Base-by-base conservation (phyloP, 129 eudicot species). In the Saussurea involucrata region DNA sequence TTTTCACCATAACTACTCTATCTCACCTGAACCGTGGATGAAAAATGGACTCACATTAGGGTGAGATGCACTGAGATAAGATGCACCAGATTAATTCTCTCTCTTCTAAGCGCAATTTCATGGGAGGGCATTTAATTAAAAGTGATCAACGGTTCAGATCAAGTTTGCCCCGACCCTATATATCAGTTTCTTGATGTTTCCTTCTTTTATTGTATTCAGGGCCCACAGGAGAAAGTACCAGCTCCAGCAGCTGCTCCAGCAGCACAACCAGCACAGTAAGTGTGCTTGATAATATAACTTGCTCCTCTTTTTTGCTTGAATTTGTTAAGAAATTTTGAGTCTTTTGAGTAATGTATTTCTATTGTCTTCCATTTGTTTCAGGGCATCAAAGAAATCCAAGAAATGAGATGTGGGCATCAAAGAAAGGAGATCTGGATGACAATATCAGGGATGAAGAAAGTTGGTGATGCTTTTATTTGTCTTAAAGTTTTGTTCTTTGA, bases 341-440 rank as follows among this genome's bases (percentile, higher is more conserved):
- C 4, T 46, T 20, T 11, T 73, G 69, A 63, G 36, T 27, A 24
- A 20, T 21, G 0, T 53, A 8, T 4, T n/a, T 21, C 0, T 53
- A 8, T 4, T n/a, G 17, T 80, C 33, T 63, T 29, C 8, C 8
- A 22, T 25, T 33, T 72, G 22, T 20, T 75, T 32, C 83, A 89
- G 96, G 86, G 87, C 78, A 40, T 46, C 91, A 15, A 92, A 92
- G 86, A 92, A 92, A 40, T 77, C 93, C 4, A 92, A 86, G 97
- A 92, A 89, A 80, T 92, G 90, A 92, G 78, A 29, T 42, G 0
- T 5, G 58, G 58, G 58, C 21, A 49, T 49, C 8, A 49, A 15
- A 53, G 22, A 17, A 53, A 53, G 11, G 44, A 36, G 11, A 36
- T 4, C 8, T 3, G 8, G 53, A 63, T 69, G 66, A 9, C 67